Percentiles rank a stretch among this genome's conserved stretches.
Evolutionary conservation across 2,329 filamentous ascomycete species (phyloP).

Genomic region (Stylonectria norvegica): DNA sequence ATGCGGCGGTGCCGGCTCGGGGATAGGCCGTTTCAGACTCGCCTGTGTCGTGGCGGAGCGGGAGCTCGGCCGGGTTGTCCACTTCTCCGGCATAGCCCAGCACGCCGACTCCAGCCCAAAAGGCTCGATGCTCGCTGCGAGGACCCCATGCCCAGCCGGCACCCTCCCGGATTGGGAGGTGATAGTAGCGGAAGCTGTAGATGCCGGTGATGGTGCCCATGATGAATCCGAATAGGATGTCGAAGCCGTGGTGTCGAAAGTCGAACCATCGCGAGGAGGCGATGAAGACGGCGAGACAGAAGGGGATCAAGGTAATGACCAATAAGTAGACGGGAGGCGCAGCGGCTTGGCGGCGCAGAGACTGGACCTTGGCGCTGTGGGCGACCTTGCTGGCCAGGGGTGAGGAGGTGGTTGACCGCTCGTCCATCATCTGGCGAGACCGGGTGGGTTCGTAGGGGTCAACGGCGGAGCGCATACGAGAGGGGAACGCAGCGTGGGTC

Average conservation of each 20-base stretch:
- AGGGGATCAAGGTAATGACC: constrained; percentile 64
- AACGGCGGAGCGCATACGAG: constrained; percentile 53
- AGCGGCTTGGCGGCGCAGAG: constrained; percentile 66
- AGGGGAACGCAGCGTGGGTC: constrained; percentile 72
- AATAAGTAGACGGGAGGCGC: constrained; percentile 80
- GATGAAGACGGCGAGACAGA: constrained; percentile 75
- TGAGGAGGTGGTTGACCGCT: constrained; percentile 15
- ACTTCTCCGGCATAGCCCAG: constrained; percentile 51
- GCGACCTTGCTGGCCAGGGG: constrained; percentile 26
- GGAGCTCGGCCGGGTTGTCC: constrained; percentile 16
- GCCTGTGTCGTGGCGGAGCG: constrained; percentile 22
- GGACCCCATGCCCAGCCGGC: constrained; percentile 90
- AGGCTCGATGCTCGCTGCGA: constrained; percentile 67
- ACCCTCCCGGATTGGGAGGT: constrained; percentile 69
- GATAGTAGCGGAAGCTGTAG: constrained; percentile 81
- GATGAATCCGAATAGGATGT: constrained; percentile 79
- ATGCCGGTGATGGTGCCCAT: constrained; percentile 71
- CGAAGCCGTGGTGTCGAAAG: constrained; percentile 88
- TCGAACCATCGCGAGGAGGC: constrained; percentile 83
- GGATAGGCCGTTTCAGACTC: constrained; percentile 29
- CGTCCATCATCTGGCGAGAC: constrained; percentile 15
- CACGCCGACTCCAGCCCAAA: constrained; percentile 70
- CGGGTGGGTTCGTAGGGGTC: constrained; percentile 33
- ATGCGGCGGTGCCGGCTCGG: no score
- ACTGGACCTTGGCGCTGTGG: constrained; percentile 33